These are phyloP conservation scores for Yamadazyma oceani DNA, from an alignment of 1,139 yeast genomes.

Conservation along the genomic window DNA sequence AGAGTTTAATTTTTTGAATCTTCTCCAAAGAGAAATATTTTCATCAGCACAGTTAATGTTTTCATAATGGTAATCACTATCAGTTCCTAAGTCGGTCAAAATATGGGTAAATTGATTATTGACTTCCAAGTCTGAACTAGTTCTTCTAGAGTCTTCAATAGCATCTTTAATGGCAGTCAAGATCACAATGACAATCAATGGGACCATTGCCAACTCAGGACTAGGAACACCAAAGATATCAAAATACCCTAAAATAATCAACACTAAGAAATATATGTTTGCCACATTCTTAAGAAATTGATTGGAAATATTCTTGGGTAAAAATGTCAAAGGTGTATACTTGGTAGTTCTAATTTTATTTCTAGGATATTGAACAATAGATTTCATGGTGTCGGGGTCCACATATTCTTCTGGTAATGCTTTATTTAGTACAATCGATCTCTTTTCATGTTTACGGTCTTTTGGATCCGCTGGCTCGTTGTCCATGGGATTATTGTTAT, in stretches of 20 bases:
- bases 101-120: conserved; percentile 53
- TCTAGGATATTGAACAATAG: conserved; percentile 41
- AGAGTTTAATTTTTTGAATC: conserved; percentile 53
- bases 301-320: conserved; percentile 51
- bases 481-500: conserved; percentile 20
- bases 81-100: conserved; percentile 18
- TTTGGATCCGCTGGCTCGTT: conserved; percentile 35
- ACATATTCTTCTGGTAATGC: conserved; percentile 62
- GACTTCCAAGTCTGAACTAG: conserved; percentile 52
- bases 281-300: conserved; percentile 56
- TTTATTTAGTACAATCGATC: conserved; percentile 68
- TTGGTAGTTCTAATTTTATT: conserved; percentile 62
- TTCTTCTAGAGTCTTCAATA: conserved; percentile 57
- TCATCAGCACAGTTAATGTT: conserved; percentile 49
- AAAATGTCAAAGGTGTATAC: conserved; percentile 54
- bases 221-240: conserved; percentile 59
- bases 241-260: conserved; percentile 53
- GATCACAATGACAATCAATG: conserved; percentile 55
- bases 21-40: conserved; percentile 58
- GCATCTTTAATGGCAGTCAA: conserved; percentile 60
- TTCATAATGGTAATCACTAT: conserved; percentile 22
- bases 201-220: conserved; percentile 57
- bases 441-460: conserved; percentile 42
- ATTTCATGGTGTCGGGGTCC: conserved; percentile 44
- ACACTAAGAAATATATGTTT: conserved; percentile 51